Evolutionary conservation across 768 basidiomycete genomes (phyloP), one percentile per base, ranked within the genome.

Genomic region (Lentinula aciculospora): DNA sequence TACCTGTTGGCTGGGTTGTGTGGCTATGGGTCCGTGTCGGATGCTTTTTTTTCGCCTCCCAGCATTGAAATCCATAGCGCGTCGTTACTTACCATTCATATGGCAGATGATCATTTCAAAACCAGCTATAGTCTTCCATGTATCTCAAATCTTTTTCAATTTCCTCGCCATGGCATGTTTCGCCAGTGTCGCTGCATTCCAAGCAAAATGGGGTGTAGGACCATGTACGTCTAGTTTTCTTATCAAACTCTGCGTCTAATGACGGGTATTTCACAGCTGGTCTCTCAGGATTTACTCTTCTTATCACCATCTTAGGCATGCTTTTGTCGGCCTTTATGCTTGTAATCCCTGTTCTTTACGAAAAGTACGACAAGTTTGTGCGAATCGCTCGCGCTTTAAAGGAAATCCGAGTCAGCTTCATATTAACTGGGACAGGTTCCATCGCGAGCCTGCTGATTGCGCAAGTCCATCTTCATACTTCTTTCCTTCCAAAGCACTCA

Each of bases 161-260:
- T 97, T 98, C 67, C 80, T 98, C 46, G 84, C 92, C 12, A 88
- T 96, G 84, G 88, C 87, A 47, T 95, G 92, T 67, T 94, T 92
- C 64, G 95, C 90, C 7, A 86, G 89, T 64, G 89, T 94, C 3
- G 94, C 94, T 0, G 75, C 78, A 21, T 98, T 96, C 70, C 94
- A 98, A 65, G 85, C 90, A 3, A 87, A 88, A 62, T 94, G 84
- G 83, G 66, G 77, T 9, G 80, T 96, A 23, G 91, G 91, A 7
- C 91, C 92, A 37, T 97, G 94, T 96, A 64, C 63, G 93, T 83
- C 21, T 17, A 36, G 32, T 53, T 44, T 56, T 36, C 47, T 49
- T 25, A 2, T 49, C 47, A 45, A 4, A 25, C 36, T 59, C 58
- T 39, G 53, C 61, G 54, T n/a, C 23, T 53, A 45, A 61, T 68